phyloP scores from a whole-genome alignment of 2,329 filamentous ascomycete genomes.

The Verticillium dahliae region DNA sequence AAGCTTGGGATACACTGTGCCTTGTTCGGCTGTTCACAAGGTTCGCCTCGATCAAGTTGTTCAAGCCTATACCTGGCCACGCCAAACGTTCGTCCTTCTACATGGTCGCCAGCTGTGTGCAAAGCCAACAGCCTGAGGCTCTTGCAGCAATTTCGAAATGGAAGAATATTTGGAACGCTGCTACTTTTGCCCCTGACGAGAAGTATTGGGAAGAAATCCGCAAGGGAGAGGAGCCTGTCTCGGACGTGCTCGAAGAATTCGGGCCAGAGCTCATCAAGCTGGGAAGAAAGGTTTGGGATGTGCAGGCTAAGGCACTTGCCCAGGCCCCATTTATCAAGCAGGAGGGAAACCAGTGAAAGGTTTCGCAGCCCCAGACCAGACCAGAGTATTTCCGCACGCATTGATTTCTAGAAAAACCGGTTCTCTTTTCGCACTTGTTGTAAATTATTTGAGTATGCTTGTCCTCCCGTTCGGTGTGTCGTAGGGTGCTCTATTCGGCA shows the following conservation, averaged over 20 bases:
- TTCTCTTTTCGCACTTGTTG: too few species aligned
- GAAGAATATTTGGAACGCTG: conserved; percentile 29
- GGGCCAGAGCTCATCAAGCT: conserved; percentile 22
- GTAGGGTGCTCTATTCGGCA: too few species aligned
- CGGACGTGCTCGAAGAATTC: conserved; percentile 26
- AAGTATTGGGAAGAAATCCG: conserved; percentile 6
- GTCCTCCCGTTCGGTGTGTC: too few species aligned
- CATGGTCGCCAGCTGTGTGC: conserved; percentile 37
- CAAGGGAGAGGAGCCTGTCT: conserved; percentile 9
- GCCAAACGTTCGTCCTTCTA: conserved; percentile 44
- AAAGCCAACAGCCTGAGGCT: conserved; percentile 22
- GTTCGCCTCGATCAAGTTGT: conserved; percentile 34
- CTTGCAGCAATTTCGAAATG: conserved; percentile 27
- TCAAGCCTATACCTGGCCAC: conserved; percentile 36
- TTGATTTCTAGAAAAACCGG: too few species aligned
- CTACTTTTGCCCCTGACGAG: conserved; percentile 29
- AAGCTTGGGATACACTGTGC: conserved; percentile 28
- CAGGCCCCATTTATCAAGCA: conserved; percentile 17
- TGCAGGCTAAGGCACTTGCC: conserved; percentile 24
- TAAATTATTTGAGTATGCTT: too few species aligned
- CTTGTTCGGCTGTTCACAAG: conserved; percentile 29
- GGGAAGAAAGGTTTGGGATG: conserved; percentile 25
- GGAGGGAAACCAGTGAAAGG: too few species aligned
- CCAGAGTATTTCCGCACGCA: too few species aligned
- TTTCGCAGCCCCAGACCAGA: too few species aligned